Percentiles rank a stretch among this genome's conserved stretches.
phyloP scores from a whole-genome alignment of 495 filamentous ascomycete genomes.

The Staphylotrichum tortipilum region DNA sequence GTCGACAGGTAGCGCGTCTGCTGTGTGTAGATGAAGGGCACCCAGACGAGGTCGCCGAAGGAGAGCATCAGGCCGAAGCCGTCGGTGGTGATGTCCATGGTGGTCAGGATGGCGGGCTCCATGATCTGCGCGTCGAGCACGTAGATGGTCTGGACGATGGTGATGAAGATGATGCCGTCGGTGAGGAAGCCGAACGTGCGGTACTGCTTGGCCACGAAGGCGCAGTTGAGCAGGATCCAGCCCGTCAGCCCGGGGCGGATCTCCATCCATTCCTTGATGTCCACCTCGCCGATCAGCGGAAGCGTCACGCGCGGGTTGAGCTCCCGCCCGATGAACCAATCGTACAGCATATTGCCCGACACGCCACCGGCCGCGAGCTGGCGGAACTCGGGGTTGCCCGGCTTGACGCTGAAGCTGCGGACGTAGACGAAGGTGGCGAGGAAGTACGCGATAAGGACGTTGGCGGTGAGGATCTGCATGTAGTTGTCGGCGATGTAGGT shows the following conservation, averaged over 20 bases:
- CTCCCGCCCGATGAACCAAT: constrained; percentile 96
- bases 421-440: constrained; percentile 71
- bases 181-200: constrained; percentile 71
- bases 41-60: constrained; percentile 90
- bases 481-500: constrained; percentile 90
- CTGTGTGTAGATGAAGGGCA: constrained; percentile 81
- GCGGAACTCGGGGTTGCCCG: constrained; percentile 57
- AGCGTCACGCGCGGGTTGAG: constrained; percentile 82
- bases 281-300: constrained; percentile 71
- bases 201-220: constrained; percentile 84
- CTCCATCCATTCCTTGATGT: constrained; percentile 88
- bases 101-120: constrained; percentile 87
- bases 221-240: constrained; percentile 80
- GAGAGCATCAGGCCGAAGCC: constrained; percentile 96
- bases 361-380: constrained; percentile 74
- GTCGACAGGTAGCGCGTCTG: constrained; percentile 83
- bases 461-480: constrained; percentile 72
- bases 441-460: constrained; percentile 61
- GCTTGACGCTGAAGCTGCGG: constrained; percentile 69
- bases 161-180: constrained; percentile 78
- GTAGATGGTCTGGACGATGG: constrained; percentile 72
- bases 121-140: constrained; percentile 80
- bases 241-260: constrained; percentile 83
- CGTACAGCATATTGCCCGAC: constrained; percentile 81
- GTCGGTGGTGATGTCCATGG: constrained; percentile 91